Evolutionary conservation across 768 basidiomycete genomes (phyloP), one percentile per base, ranked within the genome.

Genomic region (Leccinum longicurvipes): DNA sequence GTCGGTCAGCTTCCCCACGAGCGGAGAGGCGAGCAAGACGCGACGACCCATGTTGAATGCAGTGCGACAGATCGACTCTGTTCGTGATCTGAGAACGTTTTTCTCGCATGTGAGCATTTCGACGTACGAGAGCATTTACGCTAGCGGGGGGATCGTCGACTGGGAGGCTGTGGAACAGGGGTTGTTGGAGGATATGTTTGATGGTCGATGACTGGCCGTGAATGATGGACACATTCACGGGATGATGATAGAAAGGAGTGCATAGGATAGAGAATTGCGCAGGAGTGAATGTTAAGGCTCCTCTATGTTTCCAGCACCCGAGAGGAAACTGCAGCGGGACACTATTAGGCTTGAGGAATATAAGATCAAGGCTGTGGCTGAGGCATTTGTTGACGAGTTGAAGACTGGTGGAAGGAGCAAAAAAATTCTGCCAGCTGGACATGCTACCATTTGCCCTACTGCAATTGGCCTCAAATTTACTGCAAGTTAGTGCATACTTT

Each of bases 81-180:
- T 97, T 41, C 82, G 85, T 34, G 91, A 97, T 64, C 75, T 99
- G 24, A 80, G 86, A n/a, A 82, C 87, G 1, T 99, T 99, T 77
- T 94, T 98, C 72, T 86, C 92, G 1, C 82, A 86, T 54, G 86
- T 94, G 49, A 96, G 93, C 71, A 84, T 96, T 50, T 78, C 86
- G 5, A 87, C 89, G 10, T 98, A 93, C 67, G 93, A 98, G 73
- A 89, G 88, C 56, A 81, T 96, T 47, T 99, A 98, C 70, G 82
- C 83, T 7, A 87, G 87, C 60, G 83, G 82, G 14, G 87, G 89
- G 0, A 84, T 81, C 54, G 77, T 98, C 19, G 95, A 98, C 67
- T 96, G 92, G 93, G 86, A 85, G 29, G 85, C 85, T 3, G 87
- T 99, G 21, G 96, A 98, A 72, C 78, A 76, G 46, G 84, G 86